Percentiles rank a stretch among this genome's conserved stretches.
These are phyloP conservation scores for Astrocystis sublimbata DNA, from an alignment of 495 filamentous ascomycete genomes.

Conservation along the genomic window DNA sequence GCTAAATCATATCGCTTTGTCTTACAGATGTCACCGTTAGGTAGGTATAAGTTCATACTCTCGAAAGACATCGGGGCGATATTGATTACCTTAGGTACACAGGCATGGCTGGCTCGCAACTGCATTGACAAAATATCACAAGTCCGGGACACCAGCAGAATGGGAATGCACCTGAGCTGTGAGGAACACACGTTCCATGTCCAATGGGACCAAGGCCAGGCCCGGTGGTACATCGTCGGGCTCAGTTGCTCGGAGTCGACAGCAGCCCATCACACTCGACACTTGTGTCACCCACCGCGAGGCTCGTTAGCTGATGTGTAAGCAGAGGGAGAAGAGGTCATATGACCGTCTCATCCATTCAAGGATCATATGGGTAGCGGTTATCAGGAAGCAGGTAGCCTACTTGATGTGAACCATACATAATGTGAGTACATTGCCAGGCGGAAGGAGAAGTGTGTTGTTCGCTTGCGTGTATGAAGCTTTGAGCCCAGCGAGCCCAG, in stretches of 20 bases:
- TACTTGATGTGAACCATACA: not conserved
- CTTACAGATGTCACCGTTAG: constrained; percentile 12
- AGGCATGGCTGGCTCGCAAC: constrained; percentile 1
- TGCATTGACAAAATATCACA: not conserved
- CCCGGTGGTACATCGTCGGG: not conserved
- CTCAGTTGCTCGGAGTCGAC: not conserved
- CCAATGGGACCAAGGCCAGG: not conserved
- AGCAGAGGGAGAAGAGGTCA: too few relatives aligned
- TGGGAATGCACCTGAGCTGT: not conserved
- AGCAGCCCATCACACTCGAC: not conserved
- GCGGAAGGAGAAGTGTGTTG: too few relatives aligned
- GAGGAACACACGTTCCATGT: constrained; percentile 4
- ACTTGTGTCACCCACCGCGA: not conserved
- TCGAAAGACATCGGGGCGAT: not conserved
- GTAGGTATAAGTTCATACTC: too few relatives aligned
- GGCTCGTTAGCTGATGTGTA: too few relatives aligned
- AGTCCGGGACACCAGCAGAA: not conserved
- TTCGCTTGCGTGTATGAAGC: too few relatives aligned
- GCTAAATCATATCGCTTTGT: constrained; percentile 16
- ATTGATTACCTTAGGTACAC: not conserved
- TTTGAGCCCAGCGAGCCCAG: too few relatives aligned
- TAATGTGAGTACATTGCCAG: too few relatives aligned
- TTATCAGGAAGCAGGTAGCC: not conserved
- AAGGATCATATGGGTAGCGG: too few relatives aligned
- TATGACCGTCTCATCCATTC: too few relatives aligned